Evolutionary conservation across 2,329 filamentous ascomycete genomes (phyloP).

Genomic region (Monilinia laxa): DNA sequence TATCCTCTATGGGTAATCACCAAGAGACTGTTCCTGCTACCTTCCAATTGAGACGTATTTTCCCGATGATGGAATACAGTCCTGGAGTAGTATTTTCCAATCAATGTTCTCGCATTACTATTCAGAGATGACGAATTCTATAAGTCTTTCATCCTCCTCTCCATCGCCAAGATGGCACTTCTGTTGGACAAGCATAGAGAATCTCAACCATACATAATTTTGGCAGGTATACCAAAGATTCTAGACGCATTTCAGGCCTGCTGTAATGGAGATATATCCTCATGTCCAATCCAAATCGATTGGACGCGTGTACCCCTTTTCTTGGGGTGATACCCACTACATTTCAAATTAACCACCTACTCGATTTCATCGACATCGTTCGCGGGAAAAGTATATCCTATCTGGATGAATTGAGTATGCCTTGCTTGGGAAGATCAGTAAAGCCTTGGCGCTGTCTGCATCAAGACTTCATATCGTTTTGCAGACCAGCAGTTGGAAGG

Average conservation of each 20-base stretch:
- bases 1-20: neutral
- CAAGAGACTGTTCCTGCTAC: neutral
- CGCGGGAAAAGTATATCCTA: neutral
- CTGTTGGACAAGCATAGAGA: neutral
- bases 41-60: neutral
- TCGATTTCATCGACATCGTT: neutral
- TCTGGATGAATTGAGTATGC: slow-evolving; percentile 11
- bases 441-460: neutral
- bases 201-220: slow-evolving; percentile 1
- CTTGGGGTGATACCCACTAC: neutral
- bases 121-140: neutral
- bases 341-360: neutral
- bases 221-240: neutral
- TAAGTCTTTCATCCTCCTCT: neutral
- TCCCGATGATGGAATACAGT: neutral
- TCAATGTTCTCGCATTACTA: neutral
- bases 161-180: slow-evolving; percentile 6
- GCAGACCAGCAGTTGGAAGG: neutral
- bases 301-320: slow-evolving; percentile 11
- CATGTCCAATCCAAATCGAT: neutral
- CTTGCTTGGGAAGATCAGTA: neutral
- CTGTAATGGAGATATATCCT: neutral
- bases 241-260: neutral
- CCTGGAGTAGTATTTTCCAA: neutral
- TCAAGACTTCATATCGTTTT: neutral